Percentiles rank a stretch among this genome's conserved stretches.
Evolutionary conservation across 306 rosid species (phyloP).

Genomic region (Pyrus betulifolia): DNA sequence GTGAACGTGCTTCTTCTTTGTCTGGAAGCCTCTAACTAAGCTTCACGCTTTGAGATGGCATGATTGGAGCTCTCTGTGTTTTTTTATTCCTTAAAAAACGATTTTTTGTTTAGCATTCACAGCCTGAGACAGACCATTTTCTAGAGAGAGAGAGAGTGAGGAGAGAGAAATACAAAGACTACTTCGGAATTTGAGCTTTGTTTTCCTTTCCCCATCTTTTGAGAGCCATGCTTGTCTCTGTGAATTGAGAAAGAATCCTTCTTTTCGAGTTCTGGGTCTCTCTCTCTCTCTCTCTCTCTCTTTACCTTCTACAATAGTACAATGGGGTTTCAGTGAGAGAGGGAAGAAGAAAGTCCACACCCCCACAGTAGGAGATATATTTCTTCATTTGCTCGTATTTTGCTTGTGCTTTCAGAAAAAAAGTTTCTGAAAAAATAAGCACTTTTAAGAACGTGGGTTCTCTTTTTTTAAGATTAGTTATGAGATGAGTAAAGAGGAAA

Average conservation of each 20-base stretch:
- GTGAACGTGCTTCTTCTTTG: slow-evolving; percentile 72
- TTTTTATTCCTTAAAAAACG: slow-evolving; percentile 24
- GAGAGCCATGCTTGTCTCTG: slow-evolving; percentile 75
- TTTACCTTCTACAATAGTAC: neutral
- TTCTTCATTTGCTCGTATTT: slow-evolving; percentile 2
- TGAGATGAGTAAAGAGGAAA: slow-evolving; percentile 29
- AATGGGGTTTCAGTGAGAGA: slow-evolving; percentile 23
- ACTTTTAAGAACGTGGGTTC: slow-evolving; percentile 30
- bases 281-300: slow-evolving; percentile 16
- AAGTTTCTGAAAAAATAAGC: slow-evolving; percentile 28
- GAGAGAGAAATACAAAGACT: slow-evolving; percentile 28
- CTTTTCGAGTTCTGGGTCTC: slow-evolving; percentile 38
- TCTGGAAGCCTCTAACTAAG: slow-evolving; percentile 35
- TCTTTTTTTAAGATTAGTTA: slow-evolving; percentile 26
- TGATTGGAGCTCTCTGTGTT: slow-evolving; percentile 33
- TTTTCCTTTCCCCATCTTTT: slow-evolving; percentile 55
- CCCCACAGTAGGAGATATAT: neutral
- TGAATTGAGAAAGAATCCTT: slow-evolving; percentile 28
- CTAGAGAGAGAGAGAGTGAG: slow-evolving; percentile 18
- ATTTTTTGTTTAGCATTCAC: slow-evolving; percentile 24
- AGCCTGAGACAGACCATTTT: slow-evolving; percentile 40
- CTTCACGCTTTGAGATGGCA: slow-evolving; percentile 64
- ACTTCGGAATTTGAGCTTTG: slow-evolving; percentile 63
- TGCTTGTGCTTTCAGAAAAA: slow-evolving; percentile 35
- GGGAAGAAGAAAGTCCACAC: slow-evolving; percentile 5